Percentiles rank a stretch among this genome's conserved stretches.
Conservation (phyloP, 768 basidiomycete genomes). For the Agaricus sinodeliciosus region DNA sequence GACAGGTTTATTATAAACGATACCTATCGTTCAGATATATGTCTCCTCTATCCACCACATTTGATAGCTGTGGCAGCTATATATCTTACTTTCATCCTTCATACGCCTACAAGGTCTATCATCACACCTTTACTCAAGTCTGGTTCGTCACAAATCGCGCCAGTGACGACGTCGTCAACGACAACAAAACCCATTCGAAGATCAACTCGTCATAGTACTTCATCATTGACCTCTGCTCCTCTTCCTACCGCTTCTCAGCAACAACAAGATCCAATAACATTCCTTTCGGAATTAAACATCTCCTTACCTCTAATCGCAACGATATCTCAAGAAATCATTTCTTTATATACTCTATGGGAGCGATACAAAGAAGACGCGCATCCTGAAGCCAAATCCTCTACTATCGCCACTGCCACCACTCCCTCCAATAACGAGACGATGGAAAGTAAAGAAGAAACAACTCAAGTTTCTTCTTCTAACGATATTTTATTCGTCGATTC, state of each 20-base stretch:
- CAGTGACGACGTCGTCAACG: constrained; percentile 1
- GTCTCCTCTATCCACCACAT: constrained; percentile 93
- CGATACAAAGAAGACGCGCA: constrained; percentile 63
- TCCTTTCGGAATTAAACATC: constrained; percentile 83
- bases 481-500: neutral
- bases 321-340: constrained; percentile 87
- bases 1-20: constrained; percentile 94
- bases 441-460: neutral
- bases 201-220: constrained; percentile 50
- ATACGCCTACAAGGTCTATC: constrained; percentile 42
- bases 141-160: constrained; percentile 12
- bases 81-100: constrained; percentile 79
- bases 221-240: constrained; percentile 29
- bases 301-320: constrained; percentile 76
- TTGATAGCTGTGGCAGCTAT: constrained; percentile 89
- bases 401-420: constrained; percentile 16
- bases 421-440: neutral
- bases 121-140: constrained; percentile 12
- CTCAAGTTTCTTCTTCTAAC: neutral
- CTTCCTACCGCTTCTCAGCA: constrained; percentile 19
- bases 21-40: constrained; percentile 88
- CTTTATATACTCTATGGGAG: constrained; percentile 87
- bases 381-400: constrained; percentile 25
- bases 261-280: constrained; percentile 66
- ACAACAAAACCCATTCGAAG: constrained; percentile 21